A percentile compares a stretch with the other conserved stretches of the same genome.
phyloP scores from a whole-genome alignment of 352 stramenopile genomes.

The Phytophthora crassamura region DNA sequence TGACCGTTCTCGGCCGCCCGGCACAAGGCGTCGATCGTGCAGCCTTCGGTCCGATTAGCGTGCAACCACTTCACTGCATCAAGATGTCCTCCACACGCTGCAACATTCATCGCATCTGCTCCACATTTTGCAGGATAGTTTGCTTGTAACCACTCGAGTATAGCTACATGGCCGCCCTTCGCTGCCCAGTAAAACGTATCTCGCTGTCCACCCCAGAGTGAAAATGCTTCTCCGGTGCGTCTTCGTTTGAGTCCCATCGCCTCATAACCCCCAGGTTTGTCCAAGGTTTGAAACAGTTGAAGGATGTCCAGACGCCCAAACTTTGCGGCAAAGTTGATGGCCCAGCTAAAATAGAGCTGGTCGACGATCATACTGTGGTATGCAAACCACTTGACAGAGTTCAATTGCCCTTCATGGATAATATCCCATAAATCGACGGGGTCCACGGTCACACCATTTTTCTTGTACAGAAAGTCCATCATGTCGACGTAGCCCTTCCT shows the following conservation, averaged over 20 bases:
- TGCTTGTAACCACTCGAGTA: background rate
- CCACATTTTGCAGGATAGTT: background rate
- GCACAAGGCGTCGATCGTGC: background rate
- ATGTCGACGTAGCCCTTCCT: background rate
- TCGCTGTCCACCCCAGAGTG: background rate
- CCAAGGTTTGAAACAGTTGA: constrained; percentile 4
- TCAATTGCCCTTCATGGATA: background rate
- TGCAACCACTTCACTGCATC: background rate
- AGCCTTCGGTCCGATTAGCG: background rate
- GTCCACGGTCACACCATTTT: too few relatives aligned
- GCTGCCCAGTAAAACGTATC: too few relatives aligned
- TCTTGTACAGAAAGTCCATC: constrained; percentile 3
- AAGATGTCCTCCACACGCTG: background rate
- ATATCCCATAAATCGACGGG: background rate
- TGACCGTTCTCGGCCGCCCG: background rate
- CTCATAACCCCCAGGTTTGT: background rate
- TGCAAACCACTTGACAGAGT: background rate
- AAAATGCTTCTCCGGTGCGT: constrained; percentile 1
- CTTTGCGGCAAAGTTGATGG: background rate
- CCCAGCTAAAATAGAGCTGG: background rate
- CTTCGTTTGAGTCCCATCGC: background rate
- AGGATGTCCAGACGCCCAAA: constrained; percentile 14
- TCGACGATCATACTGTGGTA: constrained; percentile 3
- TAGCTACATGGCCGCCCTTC: background rate
- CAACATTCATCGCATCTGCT: background rate